Evolutionary conservation across 306 rosid species (phyloP).

Genomic region (Herpetospermum pedunculosum): DNA sequence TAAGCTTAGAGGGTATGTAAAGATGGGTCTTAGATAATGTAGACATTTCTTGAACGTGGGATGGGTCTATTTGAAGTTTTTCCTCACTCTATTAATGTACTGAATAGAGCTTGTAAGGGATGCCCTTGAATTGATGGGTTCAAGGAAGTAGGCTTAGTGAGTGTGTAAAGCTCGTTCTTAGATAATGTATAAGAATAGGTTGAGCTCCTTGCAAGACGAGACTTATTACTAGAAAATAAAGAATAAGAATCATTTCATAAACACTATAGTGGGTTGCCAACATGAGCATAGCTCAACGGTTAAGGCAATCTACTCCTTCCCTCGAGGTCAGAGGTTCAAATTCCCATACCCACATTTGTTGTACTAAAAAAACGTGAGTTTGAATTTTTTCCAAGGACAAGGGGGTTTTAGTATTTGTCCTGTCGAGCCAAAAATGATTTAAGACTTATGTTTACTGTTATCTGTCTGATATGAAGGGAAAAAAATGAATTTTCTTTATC

Average conservation of each 20-base stretch:
- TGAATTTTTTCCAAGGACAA: background rate
- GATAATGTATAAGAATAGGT: background rate
- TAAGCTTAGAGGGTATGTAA: background rate
- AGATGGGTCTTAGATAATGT: background rate
- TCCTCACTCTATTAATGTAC: background rate
- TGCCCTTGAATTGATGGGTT: background rate
- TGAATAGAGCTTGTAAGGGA: background rate
- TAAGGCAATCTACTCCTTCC: no score
- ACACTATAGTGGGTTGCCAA: background rate
- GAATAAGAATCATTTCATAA: background rate
- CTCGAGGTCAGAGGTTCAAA: background rate
- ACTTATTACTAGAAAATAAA: background rate
- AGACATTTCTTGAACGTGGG: background rate
- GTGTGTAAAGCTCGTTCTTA: background rate
- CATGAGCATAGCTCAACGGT: background rate
- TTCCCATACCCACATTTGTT: background rate
- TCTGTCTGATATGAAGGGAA: background rate
- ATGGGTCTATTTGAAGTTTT: background rate
- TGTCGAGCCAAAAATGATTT: background rate
- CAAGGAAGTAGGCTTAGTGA: background rate
- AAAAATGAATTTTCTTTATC: background rate
- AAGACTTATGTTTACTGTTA: background rate
- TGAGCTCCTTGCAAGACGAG: background rate
- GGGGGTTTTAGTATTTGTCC: background rate
- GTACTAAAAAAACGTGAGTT: background rate